These are phyloP conservation scores for Trichoderma arundinaceum DNA, from an alignment of 2,329 filamentous ascomycete species.

Conservation along the genomic window DNA sequence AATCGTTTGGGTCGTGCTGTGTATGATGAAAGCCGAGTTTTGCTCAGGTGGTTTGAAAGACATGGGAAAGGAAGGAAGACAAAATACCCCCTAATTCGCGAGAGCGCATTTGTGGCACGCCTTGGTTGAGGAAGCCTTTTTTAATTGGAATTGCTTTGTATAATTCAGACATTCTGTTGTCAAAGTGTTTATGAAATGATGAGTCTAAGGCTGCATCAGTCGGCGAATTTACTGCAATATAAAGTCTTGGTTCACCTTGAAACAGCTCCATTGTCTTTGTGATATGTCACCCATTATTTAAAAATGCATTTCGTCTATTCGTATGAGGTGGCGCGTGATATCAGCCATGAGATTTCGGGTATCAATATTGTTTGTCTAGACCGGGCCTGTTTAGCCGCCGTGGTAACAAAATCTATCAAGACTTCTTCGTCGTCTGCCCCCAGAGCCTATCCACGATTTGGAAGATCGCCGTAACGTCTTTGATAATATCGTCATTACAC, in stretches of 20 bases:
- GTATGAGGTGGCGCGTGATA: too few species aligned
- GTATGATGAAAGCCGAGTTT: neutral
- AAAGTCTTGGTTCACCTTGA: conserved; percentile 16
- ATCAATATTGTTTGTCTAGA: neutral
- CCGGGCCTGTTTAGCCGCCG: neutral
- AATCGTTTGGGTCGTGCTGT: neutral
- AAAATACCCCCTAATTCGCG: conserved; percentile 26
- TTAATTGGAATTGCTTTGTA: neutral
- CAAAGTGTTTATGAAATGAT: conserved; percentile 17
- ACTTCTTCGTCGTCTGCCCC: conserved; percentile 41
- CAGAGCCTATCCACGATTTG: conserved; percentile 86
- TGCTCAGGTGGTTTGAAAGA: neutral
- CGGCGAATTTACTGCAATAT: conserved; percentile 4
- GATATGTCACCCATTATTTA: neutral
- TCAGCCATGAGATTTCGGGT: too few species aligned
- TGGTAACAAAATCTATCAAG: neutral
- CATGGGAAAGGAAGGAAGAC: neutral
- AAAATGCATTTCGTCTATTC: neutral
- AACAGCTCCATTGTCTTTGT: neutral
- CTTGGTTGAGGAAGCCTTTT: conserved; percentile 3
- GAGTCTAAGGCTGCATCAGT: conserved; percentile 28
- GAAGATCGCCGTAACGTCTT: conserved; percentile 85
- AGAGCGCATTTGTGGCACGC: neutral
- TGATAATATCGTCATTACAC: conserved; percentile 74
- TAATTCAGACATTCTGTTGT: neutral